phyloP scores from a whole-genome alignment of 139 green algal genomes.

The Haematococcus sp. region DNA sequence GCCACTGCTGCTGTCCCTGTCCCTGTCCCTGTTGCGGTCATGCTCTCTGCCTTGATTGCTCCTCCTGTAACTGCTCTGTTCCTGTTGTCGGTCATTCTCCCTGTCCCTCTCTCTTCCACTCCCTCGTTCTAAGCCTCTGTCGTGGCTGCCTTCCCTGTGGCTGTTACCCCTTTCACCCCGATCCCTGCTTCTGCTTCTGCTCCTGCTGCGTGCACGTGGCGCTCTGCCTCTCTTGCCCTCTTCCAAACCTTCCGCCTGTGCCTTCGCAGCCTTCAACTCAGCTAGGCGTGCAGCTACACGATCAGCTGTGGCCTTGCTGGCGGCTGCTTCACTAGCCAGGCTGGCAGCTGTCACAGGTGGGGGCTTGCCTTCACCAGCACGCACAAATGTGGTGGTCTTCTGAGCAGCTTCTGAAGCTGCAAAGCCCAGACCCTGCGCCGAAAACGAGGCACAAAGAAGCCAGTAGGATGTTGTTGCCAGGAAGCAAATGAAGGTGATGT shows the following conservation, averaged over 20 bases:
- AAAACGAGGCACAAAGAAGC: too few species aligned
- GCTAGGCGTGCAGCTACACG: too few species aligned
- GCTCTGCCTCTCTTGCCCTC: not conserved
- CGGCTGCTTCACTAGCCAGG: too few species aligned
- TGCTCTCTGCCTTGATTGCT: not conserved
- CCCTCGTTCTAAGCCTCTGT: not conserved
- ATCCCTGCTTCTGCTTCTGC: not conserved
- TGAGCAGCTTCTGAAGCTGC: too few species aligned
- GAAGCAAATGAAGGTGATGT: too few species aligned
- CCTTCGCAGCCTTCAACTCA: too few species aligned
- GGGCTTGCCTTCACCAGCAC: too few species aligned
- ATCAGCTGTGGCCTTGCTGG: too few species aligned
- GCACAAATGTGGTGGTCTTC: too few species aligned
- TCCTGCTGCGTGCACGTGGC: constrained; percentile 1
- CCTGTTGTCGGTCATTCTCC: not conserved
- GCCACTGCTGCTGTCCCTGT: not conserved
- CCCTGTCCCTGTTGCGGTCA: not conserved
- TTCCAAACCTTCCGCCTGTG: not conserved
- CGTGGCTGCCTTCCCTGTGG: not conserved
- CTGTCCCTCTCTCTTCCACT: not conserved
- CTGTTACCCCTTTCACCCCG: not conserved
- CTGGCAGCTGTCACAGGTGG: too few species aligned
- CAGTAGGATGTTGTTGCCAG: too few species aligned
- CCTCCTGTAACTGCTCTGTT: not conserved
- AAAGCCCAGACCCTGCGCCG: too few species aligned